These are phyloP conservation scores for Wickerhamia fluorescens DNA, from an alignment of 805 yeast genomes.

Conservation along the genomic window DNA sequence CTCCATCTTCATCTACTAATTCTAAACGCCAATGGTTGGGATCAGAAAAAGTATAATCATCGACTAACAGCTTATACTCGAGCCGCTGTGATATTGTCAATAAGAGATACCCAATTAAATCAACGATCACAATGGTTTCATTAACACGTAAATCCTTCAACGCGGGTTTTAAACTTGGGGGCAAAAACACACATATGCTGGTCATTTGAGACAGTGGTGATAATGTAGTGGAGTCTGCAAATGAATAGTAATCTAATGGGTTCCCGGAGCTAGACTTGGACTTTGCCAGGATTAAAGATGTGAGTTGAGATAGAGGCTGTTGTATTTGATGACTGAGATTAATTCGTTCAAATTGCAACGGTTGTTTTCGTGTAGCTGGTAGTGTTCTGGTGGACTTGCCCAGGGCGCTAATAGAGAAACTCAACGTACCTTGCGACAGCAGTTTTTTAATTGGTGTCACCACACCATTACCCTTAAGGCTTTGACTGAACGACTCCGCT, in stretches of 20 bases:
- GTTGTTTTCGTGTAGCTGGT: conserved; percentile 1
- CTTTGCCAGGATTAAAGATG: conserved; percentile 36
- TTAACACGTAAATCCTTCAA: conserved; percentile 17
- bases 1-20: conserved; percentile 89
- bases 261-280: conserved; percentile 28
- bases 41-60: conserved; percentile 22
- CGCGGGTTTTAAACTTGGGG: conserved; percentile 23
- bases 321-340: conserved; percentile 6
- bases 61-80: conserved; percentile 13
- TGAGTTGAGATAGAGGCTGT: conserved; percentile 25
- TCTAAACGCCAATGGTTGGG: conserved; percentile 73
- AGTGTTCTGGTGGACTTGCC: not conserved
- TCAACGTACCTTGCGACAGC: no score
- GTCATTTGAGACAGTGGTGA: conserved; percentile 5
- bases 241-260: conserved; percentile 39
- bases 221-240: conserved; percentile 23
- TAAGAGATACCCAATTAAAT: conserved; percentile 36
- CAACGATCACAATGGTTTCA: conserved; percentile 24
- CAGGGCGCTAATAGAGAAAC: no score
- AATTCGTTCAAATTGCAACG: conserved; percentile 16
- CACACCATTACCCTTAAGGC: not conserved
- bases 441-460: no score
- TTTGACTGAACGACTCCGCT: conserved; percentile 10
- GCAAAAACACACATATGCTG: conserved; percentile 23
- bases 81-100: conserved; percentile 18